Conservation (phyloP, 2,329 filamentous ascomycete genomes). For the Graphilbum sp. region DNA sequence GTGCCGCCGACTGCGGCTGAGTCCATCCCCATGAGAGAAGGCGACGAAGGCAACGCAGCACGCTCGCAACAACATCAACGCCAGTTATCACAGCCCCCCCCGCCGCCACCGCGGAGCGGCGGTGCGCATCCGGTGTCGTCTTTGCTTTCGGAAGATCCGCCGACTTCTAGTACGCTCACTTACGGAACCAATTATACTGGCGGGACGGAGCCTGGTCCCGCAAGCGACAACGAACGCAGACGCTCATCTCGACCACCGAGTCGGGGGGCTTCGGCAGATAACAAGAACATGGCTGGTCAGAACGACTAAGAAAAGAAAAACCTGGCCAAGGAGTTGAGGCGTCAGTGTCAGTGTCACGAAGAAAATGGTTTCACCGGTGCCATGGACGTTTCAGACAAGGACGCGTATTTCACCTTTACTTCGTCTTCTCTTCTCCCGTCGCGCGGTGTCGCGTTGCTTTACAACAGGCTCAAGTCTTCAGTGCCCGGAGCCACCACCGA, state of each 20-base stretch:
- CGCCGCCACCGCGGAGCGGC: slow-evolving; percentile 10
- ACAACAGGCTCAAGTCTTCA: no score
- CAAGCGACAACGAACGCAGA: slow-evolving; percentile 15
- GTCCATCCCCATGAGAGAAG: slow-evolving; percentile 19
- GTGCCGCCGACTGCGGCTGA: slow-evolving; percentile 16
- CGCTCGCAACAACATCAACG: slow-evolving; percentile 12
- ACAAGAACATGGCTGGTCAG: background rate
- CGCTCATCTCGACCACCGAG: slow-evolving; percentile 13
- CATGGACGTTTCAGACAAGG: no score
- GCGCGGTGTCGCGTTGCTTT: no score
- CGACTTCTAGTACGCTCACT: slow-evolving; percentile 11
- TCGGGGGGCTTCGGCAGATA: background rate
- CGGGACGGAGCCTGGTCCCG: slow-evolving; percentile 6
- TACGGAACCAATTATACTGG: slow-evolving; percentile 9
- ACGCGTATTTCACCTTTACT: no score
- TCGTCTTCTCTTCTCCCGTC: no score
- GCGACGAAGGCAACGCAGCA: slow-evolving; percentile 13
- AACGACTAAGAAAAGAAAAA: no score
- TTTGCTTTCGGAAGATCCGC: slow-evolving; percentile 23
- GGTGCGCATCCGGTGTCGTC: slow-evolving; percentile 27
- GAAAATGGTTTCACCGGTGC: no score
- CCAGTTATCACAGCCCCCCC: slow-evolving; percentile 2
- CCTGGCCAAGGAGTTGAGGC: no score
- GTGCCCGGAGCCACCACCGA: no score
- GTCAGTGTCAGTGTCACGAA: no score